phyloP scores from a whole-genome alignment of 495 filamentous ascomycete species.

The Penicillium odoratum region DNA sequence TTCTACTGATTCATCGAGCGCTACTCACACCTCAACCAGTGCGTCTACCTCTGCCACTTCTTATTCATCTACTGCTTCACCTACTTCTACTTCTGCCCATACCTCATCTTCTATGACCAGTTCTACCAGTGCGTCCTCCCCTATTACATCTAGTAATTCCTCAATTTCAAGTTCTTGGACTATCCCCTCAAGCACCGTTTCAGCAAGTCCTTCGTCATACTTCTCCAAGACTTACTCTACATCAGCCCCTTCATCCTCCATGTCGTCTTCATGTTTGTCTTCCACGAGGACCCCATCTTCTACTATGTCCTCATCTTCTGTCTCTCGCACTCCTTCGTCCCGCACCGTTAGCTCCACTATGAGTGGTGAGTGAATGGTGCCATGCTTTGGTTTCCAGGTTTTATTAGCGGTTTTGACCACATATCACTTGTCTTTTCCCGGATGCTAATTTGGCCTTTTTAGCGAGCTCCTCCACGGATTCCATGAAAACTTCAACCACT shows the following conservation, averaged over 20 bases:
- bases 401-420: neutral
- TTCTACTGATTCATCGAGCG: conserved; percentile 23
- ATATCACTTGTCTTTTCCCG: neutral
- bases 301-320: conserved; percentile 10
- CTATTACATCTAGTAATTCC: conserved; percentile 4
- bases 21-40: conserved; percentile 29
- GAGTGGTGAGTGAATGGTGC: conserved; percentile 22
- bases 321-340: conserved; percentile 8
- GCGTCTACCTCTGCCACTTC: conserved; percentile 26
- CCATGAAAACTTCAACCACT: conserved; percentile 16
- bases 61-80: conserved; percentile 21
- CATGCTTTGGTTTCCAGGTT: conserved; percentile 13
- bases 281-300: conserved; percentile 1
- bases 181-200: neutral
- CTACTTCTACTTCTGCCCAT: conserved; percentile 25
- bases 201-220: neutral
- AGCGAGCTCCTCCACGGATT: conserved; percentile 1
- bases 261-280: conserved; percentile 3
- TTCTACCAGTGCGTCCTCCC: conserved; percentile 21
- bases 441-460: neutral
- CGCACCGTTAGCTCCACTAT: conserved; percentile 16
- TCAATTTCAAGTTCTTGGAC: conserved; percentile 4
- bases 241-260: conserved; percentile 5
- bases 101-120: conserved; percentile 25
- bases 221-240: conserved; percentile 9